Conservation (phyloP, 73 alveolate species). For the Paramecium tetraurelia region DNA sequence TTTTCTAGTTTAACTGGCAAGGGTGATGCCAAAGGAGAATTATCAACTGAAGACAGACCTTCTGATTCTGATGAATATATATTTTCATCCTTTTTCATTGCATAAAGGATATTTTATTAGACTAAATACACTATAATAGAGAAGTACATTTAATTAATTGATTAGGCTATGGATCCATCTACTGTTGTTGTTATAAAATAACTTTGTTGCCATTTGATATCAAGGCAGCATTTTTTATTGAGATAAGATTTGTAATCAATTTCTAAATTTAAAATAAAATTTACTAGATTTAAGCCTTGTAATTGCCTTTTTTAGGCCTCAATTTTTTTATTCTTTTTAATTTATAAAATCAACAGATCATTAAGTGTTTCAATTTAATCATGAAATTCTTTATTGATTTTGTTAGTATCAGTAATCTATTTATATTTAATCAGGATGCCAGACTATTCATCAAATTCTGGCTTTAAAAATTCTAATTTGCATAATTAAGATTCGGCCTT, state of each 20-base stretch:
- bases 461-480: background rate
- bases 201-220: background rate
- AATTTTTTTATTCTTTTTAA: constrained; percentile 10
- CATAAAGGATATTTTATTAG: background rate
- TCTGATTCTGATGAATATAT: background rate
- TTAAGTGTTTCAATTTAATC: background rate
- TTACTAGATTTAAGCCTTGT: constrained; percentile 26
- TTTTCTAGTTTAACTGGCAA: background rate
- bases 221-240: background rate
- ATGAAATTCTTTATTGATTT: background rate
- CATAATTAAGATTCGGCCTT: background rate
- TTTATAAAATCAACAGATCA: background rate
- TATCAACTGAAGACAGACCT: background rate
- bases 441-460: constrained; percentile 17
- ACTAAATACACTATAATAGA: background rate
- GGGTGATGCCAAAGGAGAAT: constrained; percentile 11
- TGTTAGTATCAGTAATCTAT: background rate
- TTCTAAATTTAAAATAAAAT: background rate
- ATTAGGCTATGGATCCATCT: background rate
- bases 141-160: background rate
- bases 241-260: background rate
- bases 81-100: background rate
- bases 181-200: background rate
- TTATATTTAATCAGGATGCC: constrained; percentile 33
- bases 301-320: background rate